Evolutionary conservation across 805 yeast genomes (phyloP).

Genomic region (Saturnispora quitensis): DNA sequence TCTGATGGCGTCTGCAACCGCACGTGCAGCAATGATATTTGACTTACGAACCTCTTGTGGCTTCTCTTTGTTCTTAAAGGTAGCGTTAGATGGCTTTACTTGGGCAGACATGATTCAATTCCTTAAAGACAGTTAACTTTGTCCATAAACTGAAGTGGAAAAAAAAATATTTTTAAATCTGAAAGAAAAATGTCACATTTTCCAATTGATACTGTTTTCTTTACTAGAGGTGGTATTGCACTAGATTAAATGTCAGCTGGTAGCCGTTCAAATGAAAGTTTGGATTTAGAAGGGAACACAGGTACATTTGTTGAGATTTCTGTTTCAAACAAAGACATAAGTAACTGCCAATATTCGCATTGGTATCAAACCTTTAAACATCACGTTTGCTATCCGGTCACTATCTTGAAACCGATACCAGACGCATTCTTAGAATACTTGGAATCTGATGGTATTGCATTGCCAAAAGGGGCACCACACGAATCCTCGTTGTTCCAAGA

Average conservation of each 20-base stretch:
- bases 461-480: slow-evolving; percentile 40
- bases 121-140: neutral
- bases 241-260: neutral
- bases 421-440: slow-evolving; percentile 49
- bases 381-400: slow-evolving; percentile 38
- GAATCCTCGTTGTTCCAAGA: slow-evolving; percentile 27
- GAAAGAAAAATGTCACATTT: neutral
- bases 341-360: slow-evolving; percentile 43
- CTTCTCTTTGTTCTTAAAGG: slow-evolving; percentile 87
- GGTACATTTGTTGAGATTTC: slow-evolving; percentile 21
- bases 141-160: neutral
- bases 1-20: slow-evolving; percentile 91
- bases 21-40: slow-evolving; percentile 85
- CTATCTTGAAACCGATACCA: slow-evolving; percentile 51
- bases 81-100: slow-evolving; percentile 44
- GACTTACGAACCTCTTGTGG: slow-evolving; percentile 90
- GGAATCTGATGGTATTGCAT: slow-evolving; percentile 55
- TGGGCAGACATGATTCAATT: slow-evolving; percentile 8
- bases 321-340: slow-evolving; percentile 32
- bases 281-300: neutral
- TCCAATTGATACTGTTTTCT: neutral
- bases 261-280: neutral
- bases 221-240: neutral
- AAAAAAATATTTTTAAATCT: neutral
- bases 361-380: slow-evolving; percentile 51